Percentiles rank a stretch among this genome's conserved stretches.
Evolutionary conservation across 192 early-diverging fungal species (phyloP).

Genomic region (Podila minutissima): DNA sequence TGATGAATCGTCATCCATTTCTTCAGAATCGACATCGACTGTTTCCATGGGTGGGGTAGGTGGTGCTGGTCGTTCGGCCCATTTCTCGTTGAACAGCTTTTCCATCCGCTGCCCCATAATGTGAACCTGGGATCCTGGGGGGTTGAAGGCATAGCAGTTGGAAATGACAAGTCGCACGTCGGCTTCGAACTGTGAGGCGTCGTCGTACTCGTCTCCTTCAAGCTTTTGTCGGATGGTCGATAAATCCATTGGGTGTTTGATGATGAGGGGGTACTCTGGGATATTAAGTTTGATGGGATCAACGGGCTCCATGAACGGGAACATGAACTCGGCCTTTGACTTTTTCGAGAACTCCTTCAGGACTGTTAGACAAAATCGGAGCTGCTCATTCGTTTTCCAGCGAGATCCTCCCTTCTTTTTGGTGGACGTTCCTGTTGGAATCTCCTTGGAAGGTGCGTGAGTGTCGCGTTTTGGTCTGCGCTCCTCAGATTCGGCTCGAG

Average conservation of each 20-base stretch:
- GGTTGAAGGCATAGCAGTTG: conserved; percentile 86
- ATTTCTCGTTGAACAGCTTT: conserved; percentile 74
- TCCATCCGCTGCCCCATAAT: conserved; percentile 73
- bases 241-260: conserved; percentile 87
- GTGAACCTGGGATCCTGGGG: conserved; percentile 66
- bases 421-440: conserved; percentile 26
- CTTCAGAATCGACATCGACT: conserved; percentile 24
- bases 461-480: conserved; percentile 74
- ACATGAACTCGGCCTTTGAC: conserved; percentile 72
- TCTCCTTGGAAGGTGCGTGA: conserved; percentile 65
- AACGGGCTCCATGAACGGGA: conserved; percentile 86
- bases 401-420: conserved; percentile 50
- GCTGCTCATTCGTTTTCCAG: conserved; percentile 62
- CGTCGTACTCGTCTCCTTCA: conserved; percentile 67
- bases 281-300: conserved; percentile 86
- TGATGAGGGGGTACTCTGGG: conserved; percentile 88
- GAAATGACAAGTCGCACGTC: conserved; percentile 78
- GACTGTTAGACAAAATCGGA: conserved; percentile 72
- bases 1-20: conserved; percentile 32
- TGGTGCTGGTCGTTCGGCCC: conserved; percentile 59
- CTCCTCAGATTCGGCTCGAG: conserved; percentile 57
- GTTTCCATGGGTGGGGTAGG: conserved; percentile 19
- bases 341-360: conserved; percentile 77
- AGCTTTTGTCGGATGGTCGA: conserved; percentile 73
- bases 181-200: conserved; percentile 67